Percentiles rank a stretch among this genome's conserved stretches.
These are phyloP conservation scores for Aspergillus taichungensis DNA, from an alignment of 495 filamentous ascomycete species.

Conservation along the genomic window DNA sequence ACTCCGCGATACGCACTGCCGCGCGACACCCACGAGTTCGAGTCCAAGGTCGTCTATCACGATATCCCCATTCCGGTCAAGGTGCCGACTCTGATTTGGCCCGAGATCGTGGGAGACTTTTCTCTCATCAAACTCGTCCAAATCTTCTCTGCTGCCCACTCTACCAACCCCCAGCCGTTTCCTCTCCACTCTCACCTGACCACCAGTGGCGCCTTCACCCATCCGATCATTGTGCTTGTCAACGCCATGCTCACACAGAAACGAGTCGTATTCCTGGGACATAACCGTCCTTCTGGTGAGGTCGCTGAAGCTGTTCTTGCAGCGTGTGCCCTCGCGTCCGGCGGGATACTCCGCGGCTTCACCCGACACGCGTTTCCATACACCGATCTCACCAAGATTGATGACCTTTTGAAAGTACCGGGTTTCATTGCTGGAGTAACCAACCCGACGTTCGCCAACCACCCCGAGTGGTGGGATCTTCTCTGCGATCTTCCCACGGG, in stretches of 20 bases:
- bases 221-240: conserved; percentile 47
- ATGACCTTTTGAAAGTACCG: conserved; percentile 89
- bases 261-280: conserved; percentile 88
- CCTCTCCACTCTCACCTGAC: conserved; percentile 85
- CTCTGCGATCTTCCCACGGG: conserved; percentile 89
- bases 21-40: conserved; percentile 94
- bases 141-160: conserved; percentile 75
- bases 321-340: conserved; percentile 85
- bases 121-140: conserved; percentile 95
- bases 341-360: conserved; percentile 90
- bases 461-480: conserved; percentile 97
- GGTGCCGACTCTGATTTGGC: conserved; percentile 82
- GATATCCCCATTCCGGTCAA: conserved; percentile 94
- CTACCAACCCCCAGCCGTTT: conserved; percentile 77
- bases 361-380: conserved; percentile 98
- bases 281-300: conserved; percentile 87
- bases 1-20: conserved; percentile 55
- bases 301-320: conserved; percentile 93
- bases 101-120: conserved; percentile 96
- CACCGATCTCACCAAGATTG: conserved; percentile 95
- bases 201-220: conserved; percentile 65
- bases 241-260: conserved; percentile 84
- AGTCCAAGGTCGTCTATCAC: conserved; percentile 89
- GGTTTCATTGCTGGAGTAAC: conserved; percentile 98
- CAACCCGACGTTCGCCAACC: conserved; percentile 90